phyloP scores from a whole-genome alignment of 75 land plant genomes.

The Pinus albicaulis region DNA sequence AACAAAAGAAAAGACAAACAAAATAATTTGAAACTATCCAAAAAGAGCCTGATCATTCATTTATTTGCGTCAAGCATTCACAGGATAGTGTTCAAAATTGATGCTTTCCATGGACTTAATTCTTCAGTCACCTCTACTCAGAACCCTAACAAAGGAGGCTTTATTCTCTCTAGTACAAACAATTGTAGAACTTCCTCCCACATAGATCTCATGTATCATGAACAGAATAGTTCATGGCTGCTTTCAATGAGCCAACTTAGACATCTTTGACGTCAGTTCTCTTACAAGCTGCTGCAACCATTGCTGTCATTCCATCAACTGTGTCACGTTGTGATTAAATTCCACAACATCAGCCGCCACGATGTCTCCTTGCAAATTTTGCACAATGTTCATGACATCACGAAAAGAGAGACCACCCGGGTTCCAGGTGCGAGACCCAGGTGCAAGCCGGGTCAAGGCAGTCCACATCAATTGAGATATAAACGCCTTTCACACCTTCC shows the following conservation, averaged over 20 bases:
- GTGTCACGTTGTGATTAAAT: slow-evolving; percentile 98
- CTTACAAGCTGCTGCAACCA: slow-evolving; percentile 99
- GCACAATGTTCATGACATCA: slow-evolving; percentile 93
- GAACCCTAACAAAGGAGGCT: no score
- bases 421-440: slow-evolving; percentile 99
- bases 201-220: no score
- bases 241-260: slow-evolving; percentile 19
- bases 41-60: no score
- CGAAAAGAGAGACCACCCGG: slow-evolving; percentile 97
- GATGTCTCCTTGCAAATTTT: slow-evolving; percentile 82
- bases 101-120: no score
- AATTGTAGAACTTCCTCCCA: no score
- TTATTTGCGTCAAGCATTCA: no score
- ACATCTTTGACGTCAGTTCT: slow-evolving; percentile 91
- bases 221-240: no score
- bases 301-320: slow-evolving; percentile 99
- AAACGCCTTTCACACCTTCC: slow-evolving; percentile 93
- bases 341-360: slow-evolving; percentile 98
- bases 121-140: no score
- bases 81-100: no score
- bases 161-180: no score
- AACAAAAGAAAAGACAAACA: no score
- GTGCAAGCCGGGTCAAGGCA: slow-evolving; percentile 99
- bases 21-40: no score
- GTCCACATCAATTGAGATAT: slow-evolving; percentile 90